Conservation (phyloP, 768 basidiomycete genomes). For the Boletus rubescentipes region DNA sequence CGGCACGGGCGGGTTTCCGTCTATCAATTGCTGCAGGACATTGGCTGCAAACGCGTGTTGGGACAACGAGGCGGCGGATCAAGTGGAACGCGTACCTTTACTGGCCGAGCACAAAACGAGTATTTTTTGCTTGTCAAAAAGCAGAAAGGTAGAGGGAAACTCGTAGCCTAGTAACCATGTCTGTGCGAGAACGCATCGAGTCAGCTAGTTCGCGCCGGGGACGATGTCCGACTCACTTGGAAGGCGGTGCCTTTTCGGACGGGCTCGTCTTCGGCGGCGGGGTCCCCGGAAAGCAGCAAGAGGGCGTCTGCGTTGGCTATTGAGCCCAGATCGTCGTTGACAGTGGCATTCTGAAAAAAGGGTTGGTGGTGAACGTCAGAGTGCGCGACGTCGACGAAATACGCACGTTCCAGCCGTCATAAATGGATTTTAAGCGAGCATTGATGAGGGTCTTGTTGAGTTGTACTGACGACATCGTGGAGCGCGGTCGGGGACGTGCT, state of each 20-base stretch:
- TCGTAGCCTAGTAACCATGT: constrained; percentile 98
- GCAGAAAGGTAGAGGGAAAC: constrained; percentile 89
- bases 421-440: constrained; percentile 56
- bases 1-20: constrained; percentile 52
- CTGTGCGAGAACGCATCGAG: constrained; percentile 39
- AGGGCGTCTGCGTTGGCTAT: constrained; percentile 70
- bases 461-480: constrained; percentile 56
- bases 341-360: constrained; percentile 51
- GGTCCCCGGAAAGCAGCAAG: constrained; percentile 73
- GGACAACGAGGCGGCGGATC: constrained; percentile 4
- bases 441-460: constrained; percentile 63
- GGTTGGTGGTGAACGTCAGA: constrained; percentile 12
- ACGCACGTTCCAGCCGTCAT: constrained; percentile 63
- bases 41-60: constrained; percentile 49
- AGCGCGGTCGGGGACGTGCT: constrained; percentile 15
- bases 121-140: constrained; percentile 78
- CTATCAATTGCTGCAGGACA: constrained; percentile 76
- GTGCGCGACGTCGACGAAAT: constrained; percentile 5
- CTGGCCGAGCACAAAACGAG: constrained; percentile 82
- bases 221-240: constrained; percentile 56
- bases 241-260: constrained; percentile 88
- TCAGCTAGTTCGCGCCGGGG: not conserved
- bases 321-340: constrained; percentile 70
- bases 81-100: constrained; percentile 58
- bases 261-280: constrained; percentile 83